Percentiles rank a stretch among this genome's conserved stretches.
phyloP scores from a whole-genome alignment of 176 grass and related monocot genomes.

The Musa acuminata region DNA sequence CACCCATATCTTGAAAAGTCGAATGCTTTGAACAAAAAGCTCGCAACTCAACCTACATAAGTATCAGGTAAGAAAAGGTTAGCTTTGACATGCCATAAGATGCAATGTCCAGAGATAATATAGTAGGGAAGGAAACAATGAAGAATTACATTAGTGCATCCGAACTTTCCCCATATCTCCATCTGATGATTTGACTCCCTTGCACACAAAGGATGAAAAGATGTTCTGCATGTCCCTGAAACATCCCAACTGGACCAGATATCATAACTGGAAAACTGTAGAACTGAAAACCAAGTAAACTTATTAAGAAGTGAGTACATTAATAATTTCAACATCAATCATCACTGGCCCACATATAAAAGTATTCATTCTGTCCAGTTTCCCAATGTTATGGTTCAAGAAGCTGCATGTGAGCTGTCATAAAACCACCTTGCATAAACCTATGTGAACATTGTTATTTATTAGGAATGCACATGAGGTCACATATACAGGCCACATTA shows the following conservation, averaged over 20 bases:
- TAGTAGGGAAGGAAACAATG: conserved; percentile 5
- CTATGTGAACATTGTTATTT: too few species aligned
- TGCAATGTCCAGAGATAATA: neutral
- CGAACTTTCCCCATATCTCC: conserved; percentile 98
- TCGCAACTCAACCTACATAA: conserved; percentile 83
- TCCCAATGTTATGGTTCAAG: neutral
- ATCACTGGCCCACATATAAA: neutral
- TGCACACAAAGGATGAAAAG: conserved; percentile 95
- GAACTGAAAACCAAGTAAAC: neutral
- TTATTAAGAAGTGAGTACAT: neutral
- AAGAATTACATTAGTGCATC: conserved; percentile 62
- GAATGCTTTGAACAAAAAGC: conserved; percentile 97
- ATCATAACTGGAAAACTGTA: neutral
- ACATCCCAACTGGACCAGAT: conserved; percentile 11
- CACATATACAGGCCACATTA: too few species aligned
- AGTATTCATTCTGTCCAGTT: neutral
- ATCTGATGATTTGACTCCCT: conserved; percentile 86
- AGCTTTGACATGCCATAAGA: conserved; percentile 6
- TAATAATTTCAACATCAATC: neutral
- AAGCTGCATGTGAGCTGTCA: too few species aligned
- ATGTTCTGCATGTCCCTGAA: conserved; percentile 70
- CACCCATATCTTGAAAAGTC: conserved; percentile 28
- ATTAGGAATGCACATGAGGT: too few species aligned
- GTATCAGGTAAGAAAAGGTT: conserved; percentile 25
- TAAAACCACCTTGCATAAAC: too few species aligned